phyloP scores from a whole-genome alignment of 148 eudicot genomes.

The Silene conica region DNA sequence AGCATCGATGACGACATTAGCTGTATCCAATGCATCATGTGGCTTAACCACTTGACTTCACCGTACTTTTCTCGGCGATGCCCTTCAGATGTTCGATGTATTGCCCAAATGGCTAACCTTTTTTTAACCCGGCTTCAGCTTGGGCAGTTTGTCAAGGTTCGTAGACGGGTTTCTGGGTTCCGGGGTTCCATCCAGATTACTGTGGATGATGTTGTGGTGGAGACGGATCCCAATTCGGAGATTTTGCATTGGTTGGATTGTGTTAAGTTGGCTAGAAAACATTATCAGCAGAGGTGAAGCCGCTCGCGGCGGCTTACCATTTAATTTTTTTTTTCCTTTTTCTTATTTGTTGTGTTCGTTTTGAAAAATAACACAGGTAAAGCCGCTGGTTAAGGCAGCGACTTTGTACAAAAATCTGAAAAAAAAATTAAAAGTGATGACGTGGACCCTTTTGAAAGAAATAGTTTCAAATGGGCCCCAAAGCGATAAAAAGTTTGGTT shows the following conservation, averaged over 20 bases:
- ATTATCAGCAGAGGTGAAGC: slow-evolving; percentile 15
- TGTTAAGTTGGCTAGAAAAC: slow-evolving; percentile 30
- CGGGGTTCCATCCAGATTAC: slow-evolving; percentile 68
- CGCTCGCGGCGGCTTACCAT: too few relatives aligned
- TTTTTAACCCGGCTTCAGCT: slow-evolving; percentile 38
- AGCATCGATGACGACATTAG: slow-evolving; percentile 76
- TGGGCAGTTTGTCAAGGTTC: slow-evolving; percentile 52
- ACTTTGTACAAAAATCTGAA: too few relatives aligned
- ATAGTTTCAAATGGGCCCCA: too few relatives aligned
- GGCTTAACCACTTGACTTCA: slow-evolving; percentile 76
- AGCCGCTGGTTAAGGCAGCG: too few relatives aligned
- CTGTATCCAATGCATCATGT: slow-evolving; percentile 60
- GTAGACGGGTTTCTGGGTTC: slow-evolving; percentile 53
- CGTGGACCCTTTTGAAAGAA: too few relatives aligned
- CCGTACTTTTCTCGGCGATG: slow-evolving; percentile 48
- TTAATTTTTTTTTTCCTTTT: too few relatives aligned
- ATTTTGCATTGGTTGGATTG: slow-evolving; percentile 87
- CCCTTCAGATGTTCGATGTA: slow-evolving; percentile 63
- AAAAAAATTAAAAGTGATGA: too few relatives aligned
- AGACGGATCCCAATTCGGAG: slow-evolving; percentile 70
- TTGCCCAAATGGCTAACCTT: slow-evolving; percentile 37
- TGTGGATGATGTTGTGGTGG: slow-evolving; percentile 65
- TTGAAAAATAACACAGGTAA: too few relatives aligned
- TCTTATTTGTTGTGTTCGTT: too few relatives aligned
- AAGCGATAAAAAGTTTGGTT: too few relatives aligned